A percentile compares a stretch with the other conserved stretches of the same genome.
These are phyloP conservation scores for Ambispora gerdemannii DNA, from an alignment of 192 early-diverging fungal species.

Conservation along the genomic window DNA sequence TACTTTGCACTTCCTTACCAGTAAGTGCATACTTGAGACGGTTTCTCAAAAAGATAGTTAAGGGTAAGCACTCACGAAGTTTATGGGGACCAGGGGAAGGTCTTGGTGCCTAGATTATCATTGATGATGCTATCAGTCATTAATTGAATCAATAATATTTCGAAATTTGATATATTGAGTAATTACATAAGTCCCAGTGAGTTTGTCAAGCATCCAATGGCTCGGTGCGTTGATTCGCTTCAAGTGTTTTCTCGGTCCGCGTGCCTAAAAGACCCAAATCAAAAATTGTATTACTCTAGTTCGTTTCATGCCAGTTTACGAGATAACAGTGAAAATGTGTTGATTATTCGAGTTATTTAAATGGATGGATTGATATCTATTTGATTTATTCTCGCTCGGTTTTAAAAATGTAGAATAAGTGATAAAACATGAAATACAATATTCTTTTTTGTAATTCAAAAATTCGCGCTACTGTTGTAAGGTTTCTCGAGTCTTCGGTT, in stretches of 20 bases:
- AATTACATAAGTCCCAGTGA: slow-evolving; percentile 89
- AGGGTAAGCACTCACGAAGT: slow-evolving; percentile 97
- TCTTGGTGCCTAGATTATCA: slow-evolving; percentile 74
- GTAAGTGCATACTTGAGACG: slow-evolving; percentile 99
- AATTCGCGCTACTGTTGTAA: no score
- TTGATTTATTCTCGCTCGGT: no score
- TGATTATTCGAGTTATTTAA: not conserved
- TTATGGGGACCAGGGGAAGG: slow-evolving; percentile 99
- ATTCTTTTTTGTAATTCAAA: no score
- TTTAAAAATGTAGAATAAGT: no score
- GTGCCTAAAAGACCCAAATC: slow-evolving; percentile 52
- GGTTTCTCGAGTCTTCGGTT: no score
- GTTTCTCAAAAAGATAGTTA: slow-evolving; percentile 98
- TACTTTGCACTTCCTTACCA: slow-evolving; percentile 91
- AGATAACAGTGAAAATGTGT: not conserved
- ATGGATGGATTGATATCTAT: not conserved
- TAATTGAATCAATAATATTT: no score
- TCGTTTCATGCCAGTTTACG: not conserved
- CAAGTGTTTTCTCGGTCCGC: slow-evolving; percentile 99
- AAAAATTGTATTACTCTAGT: not conserved
- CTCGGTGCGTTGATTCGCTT: slow-evolving; percentile 98
- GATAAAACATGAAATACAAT: no score
- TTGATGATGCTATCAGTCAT: not conserved
- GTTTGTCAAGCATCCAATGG: slow-evolving; percentile 99
- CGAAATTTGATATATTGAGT: no score